phyloP scores from a whole-genome alignment of 257 asterid species.

The Solanum tarijense region DNA sequence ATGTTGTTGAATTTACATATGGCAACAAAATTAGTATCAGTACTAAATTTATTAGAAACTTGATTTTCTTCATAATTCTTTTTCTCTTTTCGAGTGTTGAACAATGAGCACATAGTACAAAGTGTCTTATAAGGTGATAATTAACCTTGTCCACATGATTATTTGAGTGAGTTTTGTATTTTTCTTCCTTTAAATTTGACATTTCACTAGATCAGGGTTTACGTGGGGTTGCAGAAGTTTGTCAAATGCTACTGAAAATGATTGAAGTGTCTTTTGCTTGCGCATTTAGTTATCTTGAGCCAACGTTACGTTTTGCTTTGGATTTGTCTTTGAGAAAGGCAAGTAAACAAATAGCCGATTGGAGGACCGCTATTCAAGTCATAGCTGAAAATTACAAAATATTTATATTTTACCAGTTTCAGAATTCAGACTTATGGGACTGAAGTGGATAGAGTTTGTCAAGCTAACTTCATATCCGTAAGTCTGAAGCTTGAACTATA shows the following conservation, averaged over 20 bases:
- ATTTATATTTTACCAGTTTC: neutral
- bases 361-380: neutral
- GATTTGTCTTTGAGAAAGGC: neutral
- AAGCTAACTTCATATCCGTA: neutral
- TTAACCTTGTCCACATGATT: neutral
- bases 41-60: neutral
- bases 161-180: neutral
- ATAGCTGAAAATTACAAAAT: neutral
- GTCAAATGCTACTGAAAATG: neutral
- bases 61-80: neutral
- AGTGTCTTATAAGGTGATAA: neutral
- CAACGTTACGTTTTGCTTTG: neutral
- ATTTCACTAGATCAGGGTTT: neutral
- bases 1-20: neutral
- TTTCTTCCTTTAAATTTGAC: neutral
- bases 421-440: neutral
- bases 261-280: neutral
- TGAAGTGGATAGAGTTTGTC: neutral
- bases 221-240: neutral
- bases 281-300: neutral
- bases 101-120: neutral
- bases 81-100: neutral
- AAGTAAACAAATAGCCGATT: neutral
- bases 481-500: neutral
- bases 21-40: neutral